Base-by-base conservation (phyloP, 1,284 basidiomycete species). In the Cutaneotrichosporon sp. region DNA sequence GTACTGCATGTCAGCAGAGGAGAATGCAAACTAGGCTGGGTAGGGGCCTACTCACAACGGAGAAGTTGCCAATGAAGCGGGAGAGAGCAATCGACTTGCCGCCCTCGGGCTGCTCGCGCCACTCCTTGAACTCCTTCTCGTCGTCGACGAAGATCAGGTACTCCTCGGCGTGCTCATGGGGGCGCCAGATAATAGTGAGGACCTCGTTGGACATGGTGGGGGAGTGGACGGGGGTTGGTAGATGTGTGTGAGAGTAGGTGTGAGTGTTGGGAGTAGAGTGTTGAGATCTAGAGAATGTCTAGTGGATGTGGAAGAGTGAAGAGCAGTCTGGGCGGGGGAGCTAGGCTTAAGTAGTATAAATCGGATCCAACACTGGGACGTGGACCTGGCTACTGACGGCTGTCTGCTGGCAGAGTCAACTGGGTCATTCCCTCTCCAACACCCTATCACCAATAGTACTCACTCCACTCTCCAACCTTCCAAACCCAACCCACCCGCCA, bases 61-160 rank as follows among this genome's bases (percentile, higher is more conserved):
- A 32, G 64, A 77, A 79, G 57, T 70, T 68, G n/a, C 77, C 77
- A 34, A 79, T 56, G 63, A 79, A 78, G 58, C 76, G 71, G 22
- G 77, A 65, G 38, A 79, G 71, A 36, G 77, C 76, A 58, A 78
- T 76, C 56, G 69, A 68, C 70, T 76, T 79, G 67, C 68, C 74
- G n/a, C 69, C 70, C n/a, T 55, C 63, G 61, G 67, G 67, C 61
- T 72, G 67, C 56, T 67, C 64, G 68, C 75, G 77, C 77, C 77
- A 79, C 55, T 68, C 65, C 63, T 76, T 68, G 62, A 46, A 62
- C 69, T 78, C 76, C 47, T 67, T 62, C 63, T 72, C 70, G 69
- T 79, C 77, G 42, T 77, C 76, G 61, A 79, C 66, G 62, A 76
- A 74, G 65, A 79, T 72, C 56, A 77, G 64, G 71, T 77, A 78